A percentile compares a stretch with the other conserved stretches of the same genome.
These are phyloP conservation scores for Penicillium sp. DNA, from an alignment of 2,329 filamentous ascomycete species.

Conservation along the genomic window DNA sequence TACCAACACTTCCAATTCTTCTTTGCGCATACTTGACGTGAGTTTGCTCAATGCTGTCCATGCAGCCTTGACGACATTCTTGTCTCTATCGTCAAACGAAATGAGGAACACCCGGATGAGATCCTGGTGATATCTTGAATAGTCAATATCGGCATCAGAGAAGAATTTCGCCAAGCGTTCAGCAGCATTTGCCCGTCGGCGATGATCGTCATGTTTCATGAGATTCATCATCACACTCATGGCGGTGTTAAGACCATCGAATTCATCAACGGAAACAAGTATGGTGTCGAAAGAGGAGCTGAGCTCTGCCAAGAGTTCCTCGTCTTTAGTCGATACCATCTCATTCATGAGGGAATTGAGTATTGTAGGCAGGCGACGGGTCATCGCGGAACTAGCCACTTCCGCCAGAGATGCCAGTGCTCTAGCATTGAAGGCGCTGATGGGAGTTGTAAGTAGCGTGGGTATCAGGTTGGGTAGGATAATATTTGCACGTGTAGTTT, in stretches of 20 bases:
- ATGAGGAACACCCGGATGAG: slow-evolving; percentile 86
- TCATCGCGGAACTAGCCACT: slow-evolving; percentile 88
- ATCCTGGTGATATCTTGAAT: slow-evolving; percentile 93
- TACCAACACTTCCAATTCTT: slow-evolving; percentile 95
- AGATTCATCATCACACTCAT: slow-evolving; percentile 90
- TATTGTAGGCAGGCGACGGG: slow-evolving; percentile 80
- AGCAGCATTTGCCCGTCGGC: slow-evolving; percentile 72
- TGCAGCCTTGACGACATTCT: slow-evolving; percentile 78
- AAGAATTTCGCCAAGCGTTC: slow-evolving; percentile 85
- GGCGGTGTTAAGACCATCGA: slow-evolving; percentile 87
- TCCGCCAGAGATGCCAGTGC: slow-evolving; percentile 88
- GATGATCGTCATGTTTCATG: slow-evolving; percentile 89
- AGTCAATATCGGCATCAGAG: slow-evolving; percentile 72
- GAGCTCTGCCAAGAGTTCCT: slow-evolving; percentile 69
- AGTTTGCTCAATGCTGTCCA: slow-evolving; percentile 85
- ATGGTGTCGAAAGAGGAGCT: slow-evolving; percentile 82
- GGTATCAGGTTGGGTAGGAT: slow-evolving; percentile 95
- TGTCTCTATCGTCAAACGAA: slow-evolving; percentile 84
- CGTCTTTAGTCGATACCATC: slow-evolving; percentile 69
- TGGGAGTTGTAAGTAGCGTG: slow-evolving; percentile 82
- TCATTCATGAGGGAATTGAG: slow-evolving; percentile 94
- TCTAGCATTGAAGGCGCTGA: slow-evolving; percentile 90
- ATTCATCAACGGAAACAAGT: slow-evolving; percentile 89
- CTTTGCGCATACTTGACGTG: slow-evolving; percentile 85
- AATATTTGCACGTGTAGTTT: slow-evolving; percentile 89